A percentile compares a stretch with the other conserved stretches of the same genome.
Evolutionary conservation across 306 rosid species (phyloP).

Genomic region (Neltuma alba): DNA sequence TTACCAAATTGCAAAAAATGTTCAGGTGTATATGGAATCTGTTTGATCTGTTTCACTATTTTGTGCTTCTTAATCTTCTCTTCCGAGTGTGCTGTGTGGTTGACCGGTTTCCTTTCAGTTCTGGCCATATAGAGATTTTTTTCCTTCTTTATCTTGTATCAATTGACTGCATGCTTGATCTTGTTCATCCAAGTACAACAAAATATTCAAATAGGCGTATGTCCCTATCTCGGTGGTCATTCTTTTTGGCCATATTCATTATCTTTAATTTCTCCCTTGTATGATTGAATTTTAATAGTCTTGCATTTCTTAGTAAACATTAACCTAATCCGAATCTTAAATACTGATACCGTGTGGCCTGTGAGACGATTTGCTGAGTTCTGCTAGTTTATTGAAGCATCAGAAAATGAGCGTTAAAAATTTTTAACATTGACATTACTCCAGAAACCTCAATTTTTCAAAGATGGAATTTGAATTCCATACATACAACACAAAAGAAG

Average conservation of each 20-base stretch:
- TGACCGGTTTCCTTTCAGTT: constrained; percentile 41
- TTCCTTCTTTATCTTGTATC: not conserved
- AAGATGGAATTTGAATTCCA: not conserved
- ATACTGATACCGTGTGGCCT: not conserved
- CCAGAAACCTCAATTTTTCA: not conserved
- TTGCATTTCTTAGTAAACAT: not conserved
- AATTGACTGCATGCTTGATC: constrained; percentile 34
- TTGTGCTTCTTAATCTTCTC: constrained; percentile 14
- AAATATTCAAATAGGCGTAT: constrained; percentile 5
- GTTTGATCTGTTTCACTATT: constrained; percentile 26
- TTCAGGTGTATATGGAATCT: constrained; percentile 37
- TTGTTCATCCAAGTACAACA: constrained; percentile 26
- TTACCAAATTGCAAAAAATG: constrained; percentile 33
- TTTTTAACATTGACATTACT: not conserved
- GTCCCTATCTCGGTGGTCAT: no score
- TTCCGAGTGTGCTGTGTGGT: constrained; percentile 19
- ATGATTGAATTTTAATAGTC: constrained; percentile 6
- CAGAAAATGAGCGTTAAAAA: not conserved
- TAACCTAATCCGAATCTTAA: not conserved
- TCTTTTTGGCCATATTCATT: no score
- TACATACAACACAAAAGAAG: not conserved
- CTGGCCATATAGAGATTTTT: constrained; percentile 13
- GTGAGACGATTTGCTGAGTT: not conserved
- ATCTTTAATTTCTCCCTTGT: constrained; percentile 4
- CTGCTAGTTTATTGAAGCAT: not conserved